Conservation (phyloP, 2,329 filamentous ascomycete genomes). For the Epichloe gansuensis region DNA sequence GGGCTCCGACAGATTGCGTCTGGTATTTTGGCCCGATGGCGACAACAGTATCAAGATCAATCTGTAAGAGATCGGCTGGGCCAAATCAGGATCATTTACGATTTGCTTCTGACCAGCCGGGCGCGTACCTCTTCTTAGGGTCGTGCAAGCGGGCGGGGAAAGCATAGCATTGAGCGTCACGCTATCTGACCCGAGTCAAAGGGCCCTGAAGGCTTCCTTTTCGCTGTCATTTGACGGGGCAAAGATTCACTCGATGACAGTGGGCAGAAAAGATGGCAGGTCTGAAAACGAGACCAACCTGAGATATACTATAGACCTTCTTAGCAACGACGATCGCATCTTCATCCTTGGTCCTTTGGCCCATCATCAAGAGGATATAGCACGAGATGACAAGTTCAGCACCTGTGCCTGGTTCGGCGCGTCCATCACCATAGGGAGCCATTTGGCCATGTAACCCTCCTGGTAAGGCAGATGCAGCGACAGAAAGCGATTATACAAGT, state of each 20-base stretch:
- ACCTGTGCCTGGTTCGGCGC: too few relatives aligned
- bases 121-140: slow-evolving; percentile 8
- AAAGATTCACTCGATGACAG: neutral
- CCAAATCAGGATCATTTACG: slow-evolving; percentile 6
- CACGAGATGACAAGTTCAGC: too few relatives aligned
- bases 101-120: slow-evolving; percentile 11
- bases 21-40: slow-evolving; percentile 14
- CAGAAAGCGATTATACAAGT: neutral
- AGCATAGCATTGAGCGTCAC: slow-evolving; percentile 6
- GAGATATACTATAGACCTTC: neutral
- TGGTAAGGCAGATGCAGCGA: neutral
- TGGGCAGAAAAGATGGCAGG: neutral
- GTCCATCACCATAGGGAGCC: neutral
- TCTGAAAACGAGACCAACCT: neutral
- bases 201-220: neutral
- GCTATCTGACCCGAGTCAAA: slow-evolving; percentile 13
- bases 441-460: neutral
- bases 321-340: neutral
- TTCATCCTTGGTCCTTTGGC: neutral
- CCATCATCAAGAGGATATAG: neutral
- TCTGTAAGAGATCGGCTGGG: slow-evolving; percentile 10
- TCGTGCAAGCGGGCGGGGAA: slow-evolving; percentile 1
- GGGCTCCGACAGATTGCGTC: slow-evolving; percentile 7
- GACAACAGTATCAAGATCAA: slow-evolving; percentile 7
- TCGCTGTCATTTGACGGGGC: slow-evolving; percentile 1